These are phyloP conservation scores for Linnemannia elongata DNA, from an alignment of 192 early-diverging fungal species.

Conservation along the genomic window DNA sequence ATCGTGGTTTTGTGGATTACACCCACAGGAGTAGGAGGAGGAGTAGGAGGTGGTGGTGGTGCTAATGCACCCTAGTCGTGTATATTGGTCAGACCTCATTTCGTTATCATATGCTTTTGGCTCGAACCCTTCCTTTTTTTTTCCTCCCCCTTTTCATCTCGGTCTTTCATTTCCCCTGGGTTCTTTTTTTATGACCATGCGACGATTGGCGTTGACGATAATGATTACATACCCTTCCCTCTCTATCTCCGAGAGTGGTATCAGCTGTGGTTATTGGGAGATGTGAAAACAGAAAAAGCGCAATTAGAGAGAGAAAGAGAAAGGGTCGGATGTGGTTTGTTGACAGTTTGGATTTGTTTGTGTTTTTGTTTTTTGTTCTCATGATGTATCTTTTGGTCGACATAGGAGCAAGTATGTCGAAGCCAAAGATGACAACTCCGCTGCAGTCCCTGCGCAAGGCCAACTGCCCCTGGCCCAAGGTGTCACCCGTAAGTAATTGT, in stretches of 20 bases:
- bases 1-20: neutral
- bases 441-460: slow-evolving; percentile 39
- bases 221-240: neutral
- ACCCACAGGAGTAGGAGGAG: neutral
- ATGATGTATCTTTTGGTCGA: slow-evolving; percentile 18
- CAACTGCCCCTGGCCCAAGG: slow-evolving; percentile 23
- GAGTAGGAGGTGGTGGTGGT: neutral
- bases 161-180: neutral
- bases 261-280: slow-evolving; percentile 23
- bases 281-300: neutral
- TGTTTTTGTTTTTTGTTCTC: slow-evolving; percentile 29
- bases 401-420: slow-evolving; percentile 62
- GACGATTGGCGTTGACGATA: slow-evolving; percentile 2
- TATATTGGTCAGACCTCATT: neutral
- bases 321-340: neutral
- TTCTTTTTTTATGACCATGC: neutral
- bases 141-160: slow-evolving; percentile 7
- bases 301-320: neutral
- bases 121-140: neutral
- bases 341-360: neutral
- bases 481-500: slow-evolving; percentile 46
- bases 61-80: neutral
- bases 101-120: slow-evolving; percentile 30
- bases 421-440: slow-evolving; percentile 16
- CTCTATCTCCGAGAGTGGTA: neutral